Conservation (phyloP, 306 rosid species). For the Rosa chinensis region DNA sequence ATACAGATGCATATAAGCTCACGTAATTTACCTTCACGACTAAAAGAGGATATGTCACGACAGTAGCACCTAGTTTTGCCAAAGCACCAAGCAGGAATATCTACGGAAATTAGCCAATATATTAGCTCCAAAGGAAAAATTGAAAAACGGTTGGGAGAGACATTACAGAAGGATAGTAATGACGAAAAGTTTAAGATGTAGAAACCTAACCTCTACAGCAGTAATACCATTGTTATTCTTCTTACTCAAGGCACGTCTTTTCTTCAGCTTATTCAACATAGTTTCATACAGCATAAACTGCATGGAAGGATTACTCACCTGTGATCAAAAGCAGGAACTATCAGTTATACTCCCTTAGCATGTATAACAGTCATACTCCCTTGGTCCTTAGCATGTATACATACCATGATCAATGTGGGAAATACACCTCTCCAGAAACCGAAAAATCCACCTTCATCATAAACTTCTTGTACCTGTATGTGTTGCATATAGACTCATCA, state of each 20-base stretch:
- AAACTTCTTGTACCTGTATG: constrained; percentile 79
- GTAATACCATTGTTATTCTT: constrained; percentile 51
- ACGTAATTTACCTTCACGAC: constrained; percentile 77
- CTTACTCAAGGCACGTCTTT: constrained; percentile 42
- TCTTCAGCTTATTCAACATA: constrained; percentile 69
- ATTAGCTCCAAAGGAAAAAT: constrained; percentile 21
- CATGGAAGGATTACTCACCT: constrained; percentile 98
- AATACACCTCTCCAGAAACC: constrained; percentile 97
- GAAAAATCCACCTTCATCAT: constrained; percentile 67
- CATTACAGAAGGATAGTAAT: background rate
- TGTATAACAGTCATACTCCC: constrained; percentile 31
- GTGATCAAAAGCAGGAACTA: constrained; percentile 38
- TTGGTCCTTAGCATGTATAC: constrained; percentile 28
- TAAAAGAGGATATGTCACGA: constrained; percentile 86
- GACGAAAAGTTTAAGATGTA: constrained; percentile 9
- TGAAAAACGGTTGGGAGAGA: constrained; percentile 8
- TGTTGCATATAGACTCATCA: background rate
- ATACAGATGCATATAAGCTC: constrained; percentile 7
- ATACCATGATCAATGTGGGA: constrained; percentile 91
- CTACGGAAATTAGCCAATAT: constrained; percentile 44
- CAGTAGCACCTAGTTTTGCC: constrained; percentile 97
- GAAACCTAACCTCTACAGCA: constrained; percentile 69
- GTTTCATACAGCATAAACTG: constrained; percentile 98
- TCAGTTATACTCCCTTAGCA: constrained; percentile 35
- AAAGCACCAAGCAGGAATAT: constrained; percentile 88